Evolutionary conservation across 495 filamentous ascomycete species (phyloP).

Genomic region (Penicillium psychrofluorescens): DNA sequence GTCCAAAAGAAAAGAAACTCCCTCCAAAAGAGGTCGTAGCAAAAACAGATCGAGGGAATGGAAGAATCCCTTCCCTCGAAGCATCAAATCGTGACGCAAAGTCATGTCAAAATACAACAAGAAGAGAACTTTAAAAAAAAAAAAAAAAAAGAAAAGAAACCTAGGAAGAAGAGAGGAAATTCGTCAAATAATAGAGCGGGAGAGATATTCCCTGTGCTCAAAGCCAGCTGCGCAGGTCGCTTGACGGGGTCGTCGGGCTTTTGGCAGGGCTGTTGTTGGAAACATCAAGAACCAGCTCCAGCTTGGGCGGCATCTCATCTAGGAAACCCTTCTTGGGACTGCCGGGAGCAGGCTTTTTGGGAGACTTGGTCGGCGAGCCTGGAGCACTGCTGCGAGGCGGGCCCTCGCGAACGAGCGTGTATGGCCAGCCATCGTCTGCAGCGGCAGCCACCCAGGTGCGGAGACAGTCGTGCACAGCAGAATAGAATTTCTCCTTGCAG

Average conservation of each 20-base stretch:
- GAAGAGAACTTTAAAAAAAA: constrained; percentile 8
- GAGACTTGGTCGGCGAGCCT: constrained; percentile 35
- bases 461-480: constrained; percentile 78
- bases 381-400: constrained; percentile 37
- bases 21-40: constrained; percentile 15
- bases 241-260: constrained; percentile 16
- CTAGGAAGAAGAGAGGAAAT: constrained; percentile 16
- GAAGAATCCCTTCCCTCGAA: too few species aligned
- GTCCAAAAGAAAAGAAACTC: constrained; percentile 6
- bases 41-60: neutral
- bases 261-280: constrained; percentile 14
- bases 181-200: constrained; percentile 3
- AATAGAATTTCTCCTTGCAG: constrained; percentile 97
- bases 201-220: constrained; percentile 8
- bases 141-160: constrained; percentile 12
- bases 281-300: constrained; percentile 32
- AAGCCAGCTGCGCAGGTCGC: constrained; percentile 34
- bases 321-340: constrained; percentile 33
- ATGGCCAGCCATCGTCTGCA: constrained; percentile 79
- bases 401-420: constrained; percentile 66
- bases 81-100: constrained; percentile 10
- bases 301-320: constrained; percentile 34
- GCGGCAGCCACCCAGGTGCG: constrained; percentile 87
- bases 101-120: constrained; percentile 18
- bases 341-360: constrained; percentile 26